These are phyloP conservation scores for Xylaria longipes DNA, from an alignment of 495 filamentous ascomycete species.

Conservation along the genomic window DNA sequence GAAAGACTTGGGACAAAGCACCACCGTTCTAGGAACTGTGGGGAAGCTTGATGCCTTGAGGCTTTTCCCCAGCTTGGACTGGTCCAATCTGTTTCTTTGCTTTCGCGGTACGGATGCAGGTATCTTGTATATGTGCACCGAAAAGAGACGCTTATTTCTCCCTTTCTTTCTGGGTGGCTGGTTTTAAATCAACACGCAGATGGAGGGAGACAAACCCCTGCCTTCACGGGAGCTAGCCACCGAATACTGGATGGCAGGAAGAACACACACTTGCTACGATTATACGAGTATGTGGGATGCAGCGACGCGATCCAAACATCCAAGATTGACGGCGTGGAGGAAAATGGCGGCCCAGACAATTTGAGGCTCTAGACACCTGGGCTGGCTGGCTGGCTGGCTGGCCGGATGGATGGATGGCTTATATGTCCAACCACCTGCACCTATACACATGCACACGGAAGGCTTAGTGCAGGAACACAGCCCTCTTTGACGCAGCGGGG, in stretches of 20 bases:
- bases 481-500: conserved; percentile 22
- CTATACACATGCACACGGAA: conserved; percentile 29
- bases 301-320: conserved; percentile 2
- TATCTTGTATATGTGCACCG: conserved; percentile 1
- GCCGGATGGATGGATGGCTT: conserved; percentile 10
- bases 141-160: not conserved
- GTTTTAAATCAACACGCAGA: conserved; percentile 6
- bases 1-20: conserved; percentile 16
- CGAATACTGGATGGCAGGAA: conserved; percentile 12
- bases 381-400: not conserved
- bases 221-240: conserved; percentile 12
- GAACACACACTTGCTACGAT: conserved; percentile 24
- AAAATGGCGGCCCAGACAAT: not conserved
- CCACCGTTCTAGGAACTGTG: conserved; percentile 26
- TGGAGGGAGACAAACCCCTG: conserved; percentile 5
- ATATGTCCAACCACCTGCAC: conserved; percentile 25
- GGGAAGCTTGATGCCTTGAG: conserved; percentile 8
- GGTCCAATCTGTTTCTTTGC: not conserved
- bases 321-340: not conserved
- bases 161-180: conserved; percentile 9
- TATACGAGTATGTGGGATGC: conserved; percentile 23
- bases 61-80: conserved; percentile 9
- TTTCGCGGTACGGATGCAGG: not conserved
- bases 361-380: conserved; percentile 11
- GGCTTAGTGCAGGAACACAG: conserved; percentile 26